Conservation (phyloP, 78 protist species). For the Planoprotostelium fungivorum region DNA sequence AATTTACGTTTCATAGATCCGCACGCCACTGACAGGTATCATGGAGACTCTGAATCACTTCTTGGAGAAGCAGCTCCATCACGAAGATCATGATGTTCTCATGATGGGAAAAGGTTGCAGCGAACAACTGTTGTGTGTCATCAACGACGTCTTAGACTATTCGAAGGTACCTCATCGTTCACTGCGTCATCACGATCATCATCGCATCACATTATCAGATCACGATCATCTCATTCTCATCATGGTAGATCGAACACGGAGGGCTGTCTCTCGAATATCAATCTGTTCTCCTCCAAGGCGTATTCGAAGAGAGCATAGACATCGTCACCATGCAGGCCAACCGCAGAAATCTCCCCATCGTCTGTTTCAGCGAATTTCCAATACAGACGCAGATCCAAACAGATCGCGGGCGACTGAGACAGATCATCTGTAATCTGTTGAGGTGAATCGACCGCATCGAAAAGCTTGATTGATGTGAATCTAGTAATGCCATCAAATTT, state of each 20-base stretch:
- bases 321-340: neutral
- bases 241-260: neutral
- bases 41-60: neutral
- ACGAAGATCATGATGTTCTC: neutral
- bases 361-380: no score
- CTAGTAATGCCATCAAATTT: constrained; percentile 42
- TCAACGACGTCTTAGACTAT: neutral
- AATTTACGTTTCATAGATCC: neutral
- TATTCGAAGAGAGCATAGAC: neutral
- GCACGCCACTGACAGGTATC: neutral
- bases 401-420: neutral
- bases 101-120: neutral
- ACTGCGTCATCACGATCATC: no score
- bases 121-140: neutral
- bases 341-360: no score
- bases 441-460: no score
- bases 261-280: neutral
- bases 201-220: no score
- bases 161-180: no score
- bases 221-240: no score
- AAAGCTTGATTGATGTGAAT: no score
- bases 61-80: neutral
- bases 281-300: neutral
- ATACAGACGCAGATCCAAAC: no score
- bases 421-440: neutral